phyloP scores from a whole-genome alignment of 139 green algal species.

The Chlorella sp. region DNA sequence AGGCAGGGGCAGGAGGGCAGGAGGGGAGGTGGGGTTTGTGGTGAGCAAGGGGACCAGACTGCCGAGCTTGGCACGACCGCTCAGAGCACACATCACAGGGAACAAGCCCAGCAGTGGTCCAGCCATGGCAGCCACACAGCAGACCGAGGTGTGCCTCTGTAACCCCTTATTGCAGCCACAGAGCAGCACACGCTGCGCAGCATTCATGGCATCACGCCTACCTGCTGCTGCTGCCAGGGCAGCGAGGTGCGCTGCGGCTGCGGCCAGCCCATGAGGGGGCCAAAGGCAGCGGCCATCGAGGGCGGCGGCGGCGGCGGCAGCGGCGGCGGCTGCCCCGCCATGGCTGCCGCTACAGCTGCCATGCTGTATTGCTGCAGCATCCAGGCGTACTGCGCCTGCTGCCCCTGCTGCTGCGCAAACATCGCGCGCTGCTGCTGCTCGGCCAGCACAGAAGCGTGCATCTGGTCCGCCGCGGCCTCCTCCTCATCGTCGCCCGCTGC shows the following conservation, averaged over 20 bases:
- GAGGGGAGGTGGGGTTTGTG: neutral
- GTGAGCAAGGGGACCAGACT: neutral
- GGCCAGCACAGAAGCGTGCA: neutral
- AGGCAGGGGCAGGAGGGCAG: neutral
- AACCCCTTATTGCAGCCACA: too few species aligned
- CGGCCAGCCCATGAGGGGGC: neutral
- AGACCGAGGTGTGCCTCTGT: too few species aligned
- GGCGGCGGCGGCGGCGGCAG: conserved; percentile 11
- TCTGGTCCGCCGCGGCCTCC: neutral
- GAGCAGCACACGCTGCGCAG: too few species aligned
- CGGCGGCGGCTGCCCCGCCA: conserved; percentile 12
- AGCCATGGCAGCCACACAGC: too few species aligned
- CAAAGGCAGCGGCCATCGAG: neutral
- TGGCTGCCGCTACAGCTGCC: conserved; percentile 3
- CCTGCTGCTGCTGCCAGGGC: conserved; percentile 31
- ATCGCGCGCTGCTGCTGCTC: conserved; percentile 22
- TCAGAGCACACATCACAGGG: too few species aligned
- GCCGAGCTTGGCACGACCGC: too few species aligned
- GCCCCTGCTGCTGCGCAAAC: conserved; percentile 13
- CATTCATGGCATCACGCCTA: neutral
- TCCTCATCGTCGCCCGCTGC: neutral
- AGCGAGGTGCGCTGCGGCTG: neutral
- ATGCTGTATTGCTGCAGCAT: conserved; percentile 37
- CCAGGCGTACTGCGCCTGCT: conserved; percentile 30
- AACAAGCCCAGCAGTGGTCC: too few species aligned